A percentile compares a stretch with the other conserved stretches of the same genome.
Conservation (phyloP, 1,284 basidiomycete genomes). For the Moniliophthora roreri region DNA sequence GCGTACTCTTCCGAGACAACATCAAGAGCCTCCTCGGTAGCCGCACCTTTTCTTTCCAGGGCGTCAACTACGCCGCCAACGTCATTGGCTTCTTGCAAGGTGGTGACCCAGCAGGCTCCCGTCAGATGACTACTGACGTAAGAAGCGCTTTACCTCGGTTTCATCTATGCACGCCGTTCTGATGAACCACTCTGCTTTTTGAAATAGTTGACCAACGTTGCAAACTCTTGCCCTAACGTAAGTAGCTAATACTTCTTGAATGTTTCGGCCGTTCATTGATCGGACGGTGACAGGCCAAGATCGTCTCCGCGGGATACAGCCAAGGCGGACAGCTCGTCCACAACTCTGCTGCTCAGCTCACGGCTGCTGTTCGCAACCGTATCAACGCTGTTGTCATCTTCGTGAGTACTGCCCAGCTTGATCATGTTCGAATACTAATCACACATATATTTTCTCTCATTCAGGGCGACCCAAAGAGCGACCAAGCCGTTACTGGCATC, state of each 20-base stretch:
- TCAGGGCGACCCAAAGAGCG: slow-evolving; percentile 31
- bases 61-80: slow-evolving; percentile 33
- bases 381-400: slow-evolving; percentile 36
- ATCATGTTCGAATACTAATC: background rate
- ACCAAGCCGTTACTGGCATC: slow-evolving; percentile 28
- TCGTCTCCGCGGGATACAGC: slow-evolving; percentile 18
- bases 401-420: slow-evolving; percentile 10
- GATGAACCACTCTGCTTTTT: too few species aligned
- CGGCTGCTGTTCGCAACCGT: slow-evolving; percentile 25
- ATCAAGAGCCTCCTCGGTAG: slow-evolving; percentile 24
- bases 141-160: background rate
- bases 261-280: background rate
- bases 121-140: slow-evolving; percentile 32
- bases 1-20: slow-evolving; percentile 30
- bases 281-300: slow-evolving; percentile 4
- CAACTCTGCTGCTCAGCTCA: slow-evolving; percentile 30
- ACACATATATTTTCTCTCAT: background rate
- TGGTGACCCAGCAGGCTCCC: slow-evolving; percentile 32
- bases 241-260: background rate
- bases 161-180: background rate
- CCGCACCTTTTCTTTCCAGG: slow-evolving; percentile 29
- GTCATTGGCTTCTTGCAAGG: slow-evolving; percentile 33
- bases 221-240: slow-evolving; percentile 32
- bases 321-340: slow-evolving; percentile 39
- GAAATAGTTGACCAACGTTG: slow-evolving; percentile 18